Base-by-base conservation (phyloP, 352 stramenopile genomes). In the Saprolegnia parasitica region DNA sequence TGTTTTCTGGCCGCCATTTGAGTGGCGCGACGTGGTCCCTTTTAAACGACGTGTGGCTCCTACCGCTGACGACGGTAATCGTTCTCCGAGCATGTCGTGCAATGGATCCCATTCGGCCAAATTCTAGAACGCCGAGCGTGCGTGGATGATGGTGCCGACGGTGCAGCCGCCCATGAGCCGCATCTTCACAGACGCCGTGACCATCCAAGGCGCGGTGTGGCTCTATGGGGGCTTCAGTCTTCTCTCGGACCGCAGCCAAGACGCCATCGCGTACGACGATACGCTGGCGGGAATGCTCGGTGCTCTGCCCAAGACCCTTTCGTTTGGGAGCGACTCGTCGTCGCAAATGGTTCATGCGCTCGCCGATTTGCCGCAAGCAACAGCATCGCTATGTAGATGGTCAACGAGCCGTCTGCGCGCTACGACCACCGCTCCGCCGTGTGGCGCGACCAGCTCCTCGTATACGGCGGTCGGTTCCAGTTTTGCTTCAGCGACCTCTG, bases 381-480 rank as follows among this genome's bases (percentile, higher is more conserved):
- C 20, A 32, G 23, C 24, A 5, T 21, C 10, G 16, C 21, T 35
- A 21, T 52, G 56, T 50, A 32, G 32, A 65, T 39, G 8, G 16
- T 65, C 15, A 42, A 60, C 11, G 20, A 60, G 35, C 52, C 52
- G 11, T 15, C 49, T 5, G 54, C 63, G 35, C 63, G 63, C 13
- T 70, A 61, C 54, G 50, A 70, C 39, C 63, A 70, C 21, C 50
- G 63, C 35, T 55, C 46, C 26, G 62, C 62, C 32, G n/a, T 46
- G n/a, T 68, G 42, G 42, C 11, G 29, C 15, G 20, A n/a, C 8
- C 13, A 61, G 16, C 5, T 70, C 35, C 42, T 70, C 10, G 49
- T 70, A 0, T 62, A 70, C 45, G 63, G 63, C 23, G 63, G 63
- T n/a, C 46, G 45, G 1, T 70, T 70, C 39, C 63, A 61, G 54